Conservation (phyloP, 352 stramenopile species). For the Phytopythium chamaehyphon region DNA sequence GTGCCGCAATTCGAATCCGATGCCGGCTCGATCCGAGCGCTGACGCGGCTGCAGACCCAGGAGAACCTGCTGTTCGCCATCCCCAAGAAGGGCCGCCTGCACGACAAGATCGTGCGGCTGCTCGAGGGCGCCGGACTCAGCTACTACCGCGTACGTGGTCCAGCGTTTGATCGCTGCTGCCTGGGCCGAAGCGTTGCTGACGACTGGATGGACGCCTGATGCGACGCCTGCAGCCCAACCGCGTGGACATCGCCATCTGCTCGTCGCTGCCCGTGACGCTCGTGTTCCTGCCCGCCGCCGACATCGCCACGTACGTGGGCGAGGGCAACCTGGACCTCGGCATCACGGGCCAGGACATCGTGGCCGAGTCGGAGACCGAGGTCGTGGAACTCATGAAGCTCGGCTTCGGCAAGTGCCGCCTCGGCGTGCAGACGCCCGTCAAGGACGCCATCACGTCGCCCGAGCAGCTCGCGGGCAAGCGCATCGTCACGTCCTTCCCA, state of each 20-base stretch:
- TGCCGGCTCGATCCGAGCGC: background rate
- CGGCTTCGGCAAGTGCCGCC: constrained; percentile 95
- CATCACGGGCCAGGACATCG: constrained; percentile 96
- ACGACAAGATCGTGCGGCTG: constrained; percentile 95
- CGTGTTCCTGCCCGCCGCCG: constrained; percentile 95
- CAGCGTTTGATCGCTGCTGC: background rate
- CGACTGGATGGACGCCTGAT: background rate
- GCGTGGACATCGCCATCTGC: constrained; percentile 93
- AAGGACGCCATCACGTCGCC: constrained; percentile 82
- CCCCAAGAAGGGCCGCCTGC: constrained; percentile 97
- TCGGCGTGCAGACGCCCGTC: constrained; percentile 95
- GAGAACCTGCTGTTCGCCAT: constrained; percentile 91
- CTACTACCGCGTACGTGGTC: constrained; percentile 84
- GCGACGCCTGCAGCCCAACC: constrained; percentile 40
- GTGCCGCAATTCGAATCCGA: background rate
- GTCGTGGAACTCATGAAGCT: constrained; percentile 93
- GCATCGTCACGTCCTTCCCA: constrained; percentile 98
- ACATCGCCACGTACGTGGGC: constrained; percentile 98
- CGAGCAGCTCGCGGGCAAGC: constrained; percentile 87
- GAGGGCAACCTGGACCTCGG: constrained; percentile 98
- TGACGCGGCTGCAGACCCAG: constrained; percentile 14
- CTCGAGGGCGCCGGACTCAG: constrained; percentile 95
- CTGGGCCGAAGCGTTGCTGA: background rate
- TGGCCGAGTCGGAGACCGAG: constrained; percentile 88
- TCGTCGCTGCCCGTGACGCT: constrained; percentile 94